phyloP scores from a whole-genome alignment of 148 eudicot genomes.

The Polygonum aviculare region DNA sequence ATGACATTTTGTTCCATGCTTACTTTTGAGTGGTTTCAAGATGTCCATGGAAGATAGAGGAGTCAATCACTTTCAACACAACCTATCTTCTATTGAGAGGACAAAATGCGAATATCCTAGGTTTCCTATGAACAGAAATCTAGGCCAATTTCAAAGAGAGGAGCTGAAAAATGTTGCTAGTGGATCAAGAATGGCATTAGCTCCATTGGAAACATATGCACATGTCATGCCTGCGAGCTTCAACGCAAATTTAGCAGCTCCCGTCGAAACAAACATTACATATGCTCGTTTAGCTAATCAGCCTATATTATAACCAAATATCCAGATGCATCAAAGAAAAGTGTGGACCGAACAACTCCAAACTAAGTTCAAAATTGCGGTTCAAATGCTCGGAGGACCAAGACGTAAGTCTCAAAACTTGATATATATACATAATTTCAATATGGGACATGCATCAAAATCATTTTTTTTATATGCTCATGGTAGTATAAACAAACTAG shows the following conservation, averaged over 20 bases:
- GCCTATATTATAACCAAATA: neutral
- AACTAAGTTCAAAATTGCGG: neutral
- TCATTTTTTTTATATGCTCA: neutral
- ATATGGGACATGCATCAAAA: neutral
- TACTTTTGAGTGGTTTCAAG: neutral
- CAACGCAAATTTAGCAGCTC: neutral
- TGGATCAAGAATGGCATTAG: neutral
- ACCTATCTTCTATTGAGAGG: neutral
- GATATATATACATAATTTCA: neutral
- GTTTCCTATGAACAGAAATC: neutral
- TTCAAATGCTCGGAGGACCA: neutral
- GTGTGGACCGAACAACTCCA: neutral
- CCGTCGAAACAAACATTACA: neutral
- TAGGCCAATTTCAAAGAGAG: neutral
- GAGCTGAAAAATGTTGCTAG: neutral
- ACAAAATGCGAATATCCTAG: neutral
- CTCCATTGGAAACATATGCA: neutral
- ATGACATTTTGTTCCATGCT: neutral
- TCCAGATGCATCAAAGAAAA: neutral
- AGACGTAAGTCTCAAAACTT: neutral
- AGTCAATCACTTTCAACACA: neutral
- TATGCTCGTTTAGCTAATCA: neutral
- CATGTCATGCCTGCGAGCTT: neutral
- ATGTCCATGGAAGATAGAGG: neutral
- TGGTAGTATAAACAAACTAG: no score